Percentiles rank a stretch among this genome's conserved stretches.
Evolutionary conservation across 306 rosid genomes (phyloP).

Genomic region (Lathyrus tuberosus): DNA sequence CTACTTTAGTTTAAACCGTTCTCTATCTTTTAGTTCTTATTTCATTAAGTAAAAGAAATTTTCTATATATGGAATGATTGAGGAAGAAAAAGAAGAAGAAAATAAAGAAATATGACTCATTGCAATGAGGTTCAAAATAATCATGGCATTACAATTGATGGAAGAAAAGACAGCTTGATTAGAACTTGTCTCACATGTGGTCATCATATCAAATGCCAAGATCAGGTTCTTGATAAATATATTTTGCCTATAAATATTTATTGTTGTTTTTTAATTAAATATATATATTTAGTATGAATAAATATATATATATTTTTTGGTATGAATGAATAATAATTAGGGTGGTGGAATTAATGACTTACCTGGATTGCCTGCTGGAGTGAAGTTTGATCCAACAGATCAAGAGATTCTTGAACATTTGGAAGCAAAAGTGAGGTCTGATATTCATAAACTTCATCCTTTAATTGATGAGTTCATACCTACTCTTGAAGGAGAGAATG

Average conservation of each 20-base stretch:
- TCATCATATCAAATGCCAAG: slow-evolving; percentile 66
- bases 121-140: slow-evolving; percentile 48
- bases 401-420: slow-evolving; percentile 75
- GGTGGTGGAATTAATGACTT: slow-evolving; percentile 61
- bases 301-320: neutral
- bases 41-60: slow-evolving; percentile 24
- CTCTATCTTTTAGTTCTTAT: slow-evolving; percentile 34
- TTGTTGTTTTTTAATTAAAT: neutral
- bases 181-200: slow-evolving; percentile 78
- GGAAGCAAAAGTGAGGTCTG: slow-evolving; percentile 70
- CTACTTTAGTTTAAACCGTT: slow-evolving; percentile 33
- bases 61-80: slow-evolving; percentile 46
- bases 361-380: slow-evolving; percentile 79
- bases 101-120: slow-evolving; percentile 52
- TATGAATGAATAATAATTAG: slow-evolving; percentile 21
- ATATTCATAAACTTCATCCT: slow-evolving; percentile 66
- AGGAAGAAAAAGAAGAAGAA: slow-evolving; percentile 31
- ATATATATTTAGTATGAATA: too few species aligned
- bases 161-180: slow-evolving; percentile 47
- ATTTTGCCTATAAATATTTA: neutral
- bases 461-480: slow-evolving; percentile 77
- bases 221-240: slow-evolving; percentile 49
- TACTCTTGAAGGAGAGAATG: slow-evolving; percentile 73
- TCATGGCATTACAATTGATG: slow-evolving; percentile 44
- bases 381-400: slow-evolving; percentile 84